phyloP scores from a whole-genome alignment of 352 stramenopile genomes.

The Phytophthora melonis region DNA sequence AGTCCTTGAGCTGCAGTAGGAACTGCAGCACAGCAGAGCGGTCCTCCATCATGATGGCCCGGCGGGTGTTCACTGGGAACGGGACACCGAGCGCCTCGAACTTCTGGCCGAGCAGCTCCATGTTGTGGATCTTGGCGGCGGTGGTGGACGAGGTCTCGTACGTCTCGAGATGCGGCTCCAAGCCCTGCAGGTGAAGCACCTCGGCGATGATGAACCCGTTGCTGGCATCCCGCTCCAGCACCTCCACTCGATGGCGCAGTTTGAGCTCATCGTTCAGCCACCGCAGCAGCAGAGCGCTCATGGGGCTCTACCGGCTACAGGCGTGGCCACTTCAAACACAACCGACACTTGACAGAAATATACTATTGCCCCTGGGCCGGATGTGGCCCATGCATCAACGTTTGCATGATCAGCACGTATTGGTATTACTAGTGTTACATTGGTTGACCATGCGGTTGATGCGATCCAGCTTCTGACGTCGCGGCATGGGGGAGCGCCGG shows the following conservation, averaged over 20 bases:
- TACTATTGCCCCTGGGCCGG: not conserved
- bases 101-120: conserved; percentile 59
- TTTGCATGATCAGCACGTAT: conserved; percentile 26
- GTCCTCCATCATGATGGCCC: conserved; percentile 77
- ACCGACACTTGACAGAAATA: conserved; percentile 45
- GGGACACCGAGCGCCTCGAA: conserved; percentile 50
- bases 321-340: conserved; percentile 5
- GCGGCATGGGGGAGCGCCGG: conserved; percentile 54
- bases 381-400: not conserved
- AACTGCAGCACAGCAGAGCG: conserved; percentile 63
- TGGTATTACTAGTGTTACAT: conserved; percentile 57
- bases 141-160: conserved; percentile 53
- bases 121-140: conserved; percentile 61
- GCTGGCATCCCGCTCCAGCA: conserved; percentile 71
- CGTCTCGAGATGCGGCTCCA: conserved; percentile 57
- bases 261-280: conserved; percentile 77
- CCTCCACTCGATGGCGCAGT: conserved; percentile 53
- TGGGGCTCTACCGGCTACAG: conserved; percentile 16
- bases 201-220: conserved; percentile 77
- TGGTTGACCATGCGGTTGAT: conserved; percentile 78
- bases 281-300: conserved; percentile 68
- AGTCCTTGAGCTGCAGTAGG: conserved; percentile 67
- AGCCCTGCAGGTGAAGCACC: conserved; percentile 57
- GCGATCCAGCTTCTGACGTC: conserved; percentile 67
- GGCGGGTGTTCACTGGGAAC: conserved; percentile 53